Base-by-base conservation (phyloP, 257 asterid genomes). In the Paraleonurus japonicus region DNA sequence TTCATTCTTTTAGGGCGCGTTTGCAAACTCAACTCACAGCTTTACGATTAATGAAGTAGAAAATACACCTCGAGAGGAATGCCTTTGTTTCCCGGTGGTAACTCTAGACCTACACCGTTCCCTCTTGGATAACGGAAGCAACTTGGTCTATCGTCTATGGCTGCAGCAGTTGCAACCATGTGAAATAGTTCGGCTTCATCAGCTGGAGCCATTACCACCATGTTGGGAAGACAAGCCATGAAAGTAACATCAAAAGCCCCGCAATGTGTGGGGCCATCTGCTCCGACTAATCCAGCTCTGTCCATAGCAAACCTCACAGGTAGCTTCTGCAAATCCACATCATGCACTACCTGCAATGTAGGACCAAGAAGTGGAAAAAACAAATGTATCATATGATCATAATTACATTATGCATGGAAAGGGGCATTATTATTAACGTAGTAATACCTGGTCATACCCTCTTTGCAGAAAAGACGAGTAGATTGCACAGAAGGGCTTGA, bases 141-240 rank as follows among this genome's bases (percentile, higher is more conserved):
- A 77, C 99, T 88, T 9, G 97, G 99, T 41, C 96, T 79, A 73
- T 94, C 97, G 7, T 94, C 96, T 65, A 94, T 88, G 65, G 96
- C 96, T 41, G 96, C 96, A 23, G 97, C 95, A 51, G 97, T 94
- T 19, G 99, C 99, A 50, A 94, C 95, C 97, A 91, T 91, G 87
- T 94, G 96, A 79, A 91, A 84, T 30, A 94, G 84, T 74, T 94
- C 96, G 0, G 89, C 93, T 83, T 91, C 97, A 61, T 94, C 96
- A 0, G 97, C 82, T 69, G 96, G 99, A 63, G 99, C 97, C 96
- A 94, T 94, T 51, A 94, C 99, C 50, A 94, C 96, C 99, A 94
- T 91, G 84, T 94, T 94, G n/a, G 99, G 98, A 51, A 94, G 96
- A 81, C 97, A 94, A 1, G 97, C 96, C 96, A 94, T 91, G 75